phyloP scores from a whole-genome alignment of 176 grass and related monocot genomes.

The Tillandsia fasciculata region DNA sequence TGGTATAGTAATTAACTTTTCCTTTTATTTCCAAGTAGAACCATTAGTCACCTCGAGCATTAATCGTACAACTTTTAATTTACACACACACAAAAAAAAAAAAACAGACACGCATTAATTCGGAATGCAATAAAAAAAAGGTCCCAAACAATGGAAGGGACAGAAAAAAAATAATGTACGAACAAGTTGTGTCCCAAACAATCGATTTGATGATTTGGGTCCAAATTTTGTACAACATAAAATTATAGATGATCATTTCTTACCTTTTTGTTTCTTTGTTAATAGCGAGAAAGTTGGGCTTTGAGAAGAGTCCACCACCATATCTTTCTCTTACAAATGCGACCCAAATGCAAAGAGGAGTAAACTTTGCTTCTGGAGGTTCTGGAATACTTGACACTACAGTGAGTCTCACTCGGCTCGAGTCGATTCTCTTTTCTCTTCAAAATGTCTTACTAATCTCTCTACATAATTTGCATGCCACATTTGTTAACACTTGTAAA shows the following conservation, averaged over 20 bases:
- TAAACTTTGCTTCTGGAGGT: constrained; percentile 30
- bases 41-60: no score
- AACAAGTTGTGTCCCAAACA: no score
- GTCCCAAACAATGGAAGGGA: no score
- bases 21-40: no score
- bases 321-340: constrained; percentile 16
- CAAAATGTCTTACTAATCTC: background rate
- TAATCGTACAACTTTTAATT: no score
- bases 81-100: no score
- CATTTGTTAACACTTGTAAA: background rate
- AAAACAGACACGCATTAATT: no score
- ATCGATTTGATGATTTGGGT: no score
- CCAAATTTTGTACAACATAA: no score
- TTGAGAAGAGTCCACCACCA: constrained; percentile 26
- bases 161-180: no score
- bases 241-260: background rate
- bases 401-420: constrained; percentile 2
- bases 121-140: no score
- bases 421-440: background rate
- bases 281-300: constrained; percentile 19
- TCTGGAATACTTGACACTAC: constrained; percentile 30
- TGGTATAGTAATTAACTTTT: no score
- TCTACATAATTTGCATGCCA: background rate
- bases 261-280: background rate
- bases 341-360: constrained; percentile 14